Evolutionary conservation across 2,329 filamentous ascomycete species (phyloP).

Genomic region (Alternaria brassicae): DNA sequence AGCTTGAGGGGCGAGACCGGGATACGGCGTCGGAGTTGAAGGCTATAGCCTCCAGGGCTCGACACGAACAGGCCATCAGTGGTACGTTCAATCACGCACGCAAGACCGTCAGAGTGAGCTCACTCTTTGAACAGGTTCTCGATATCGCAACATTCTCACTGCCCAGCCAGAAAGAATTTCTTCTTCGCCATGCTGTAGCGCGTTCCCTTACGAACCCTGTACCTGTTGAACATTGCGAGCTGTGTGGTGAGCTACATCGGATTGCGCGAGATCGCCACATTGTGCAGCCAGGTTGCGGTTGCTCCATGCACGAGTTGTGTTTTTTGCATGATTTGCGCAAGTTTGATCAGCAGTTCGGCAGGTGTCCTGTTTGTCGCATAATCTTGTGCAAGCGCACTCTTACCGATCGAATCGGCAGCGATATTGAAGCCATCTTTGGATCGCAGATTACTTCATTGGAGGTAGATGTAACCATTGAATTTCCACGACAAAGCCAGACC

Average conservation of each 20-base stretch:
- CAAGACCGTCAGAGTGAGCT: slow-evolving; percentile 2
- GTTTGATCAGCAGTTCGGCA: slow-evolving; percentile 6
- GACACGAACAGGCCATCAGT: not conserved
- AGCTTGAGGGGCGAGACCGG: slow-evolving; percentile 8
- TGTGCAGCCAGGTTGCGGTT: slow-evolving; percentile 2
- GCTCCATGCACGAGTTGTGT: slow-evolving; percentile 10
- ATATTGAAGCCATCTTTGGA: slow-evolving; percentile 20
- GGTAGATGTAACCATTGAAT: slow-evolving; percentile 7
- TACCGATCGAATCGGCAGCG: slow-evolving; percentile 16
- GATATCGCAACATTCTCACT: not conserved
- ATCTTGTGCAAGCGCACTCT: slow-evolving; percentile 13
- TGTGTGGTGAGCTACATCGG: slow-evolving; percentile 5
- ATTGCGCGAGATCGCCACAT: not conserved
- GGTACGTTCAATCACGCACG: not conserved
- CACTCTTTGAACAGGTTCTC: slow-evolving; percentile 11
- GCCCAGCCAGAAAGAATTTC: slow-evolving; percentile 6
- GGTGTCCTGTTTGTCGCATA: slow-evolving; percentile 13
- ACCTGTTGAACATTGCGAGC: slow-evolving; percentile 1
- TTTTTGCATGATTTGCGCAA: slow-evolving; percentile 4
- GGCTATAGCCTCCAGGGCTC: not conserved
- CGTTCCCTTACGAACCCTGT: slow-evolving; percentile 1
- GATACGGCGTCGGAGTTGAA: not conserved
- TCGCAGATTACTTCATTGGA: slow-evolving; percentile 3
- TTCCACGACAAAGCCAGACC: slow-evolving; percentile 8
- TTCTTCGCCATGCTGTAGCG: slow-evolving; percentile 3